Base-by-base conservation (phyloP, 1,139 yeast genomes). In the Kodamaea suecica region DNA sequence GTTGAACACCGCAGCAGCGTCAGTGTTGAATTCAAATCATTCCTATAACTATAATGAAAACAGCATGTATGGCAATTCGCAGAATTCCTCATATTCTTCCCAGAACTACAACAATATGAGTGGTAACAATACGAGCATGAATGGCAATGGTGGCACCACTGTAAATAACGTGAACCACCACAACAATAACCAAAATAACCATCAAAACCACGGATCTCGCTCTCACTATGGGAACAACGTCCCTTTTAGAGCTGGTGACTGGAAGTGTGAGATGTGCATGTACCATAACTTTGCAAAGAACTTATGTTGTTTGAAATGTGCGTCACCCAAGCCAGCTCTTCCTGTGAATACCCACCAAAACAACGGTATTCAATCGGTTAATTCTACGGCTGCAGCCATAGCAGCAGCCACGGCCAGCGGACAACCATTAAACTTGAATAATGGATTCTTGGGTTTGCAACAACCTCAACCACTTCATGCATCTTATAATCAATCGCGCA, bases 271-370 rank as follows among this genome's bases (percentile, higher is more conserved):
- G 36, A 71, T 77, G 23, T 90, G 97, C 57, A 73, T 79, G 32
- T 90, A 88, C 56, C 97, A 90, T 59, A 90, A 90, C 57, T 90
- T 90, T 70, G 97, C 97, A 5, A 88, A 90, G 52, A 90, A 90
- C 57, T 68, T 85, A 42, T 80, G 80, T 41, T 88, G 97, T 55
- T 68, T 88, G 53, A 82, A 90, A 54, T 88, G 97, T 62, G 95
- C 95, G 3, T 84, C 85, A 1, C 78, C 87, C 27, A 78, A 92
- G 45, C 79, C 80, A 4, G 61, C 69, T 12, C 64, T 70, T 30
- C 63, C 71, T 4, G 49, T 59, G 21, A 50, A 51, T 35, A 47
- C 51, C 27, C 49, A 48, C 29, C 38, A 47, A 33, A 37, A 36
- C 30, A 44, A 37, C 34, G 43, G 48, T 17, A 49, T 62, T 24